These are phyloP conservation scores for Durotheca rogersii DNA, from an alignment of 495 filamentous ascomycete species.

Conservation along the genomic window DNA sequence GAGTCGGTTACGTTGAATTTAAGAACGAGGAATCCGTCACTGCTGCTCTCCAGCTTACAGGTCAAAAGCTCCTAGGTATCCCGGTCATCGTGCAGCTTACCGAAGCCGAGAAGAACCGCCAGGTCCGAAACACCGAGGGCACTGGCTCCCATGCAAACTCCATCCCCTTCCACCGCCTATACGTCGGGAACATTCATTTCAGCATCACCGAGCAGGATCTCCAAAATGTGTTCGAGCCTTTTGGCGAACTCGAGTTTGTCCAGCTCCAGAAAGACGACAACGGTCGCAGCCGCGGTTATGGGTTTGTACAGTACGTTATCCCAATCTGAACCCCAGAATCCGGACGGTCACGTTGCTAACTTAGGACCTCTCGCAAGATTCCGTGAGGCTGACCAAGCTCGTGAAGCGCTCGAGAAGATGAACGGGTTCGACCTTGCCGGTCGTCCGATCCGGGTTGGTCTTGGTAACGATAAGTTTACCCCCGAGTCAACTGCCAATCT, in stretches of 20 bases:
- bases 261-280: slow-evolving; percentile 94
- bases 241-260: slow-evolving; percentile 96
- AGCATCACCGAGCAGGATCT: slow-evolving; percentile 96
- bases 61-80: slow-evolving; percentile 97
- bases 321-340: no score
- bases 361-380: slow-evolving; percentile 67
- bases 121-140: slow-evolving; percentile 81
- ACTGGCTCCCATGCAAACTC: slow-evolving; percentile 62
- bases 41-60: slow-evolving; percentile 95
- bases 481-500: slow-evolving; percentile 92
- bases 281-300: slow-evolving; percentile 90
- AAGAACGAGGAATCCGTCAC: slow-evolving; percentile 92
- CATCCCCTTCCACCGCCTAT: slow-evolving; percentile 96
- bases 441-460: slow-evolving; percentile 95
- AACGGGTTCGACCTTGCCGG: slow-evolving; percentile 98
- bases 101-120: slow-evolving; percentile 98
- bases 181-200: slow-evolving; percentile 99
- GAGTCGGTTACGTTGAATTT: slow-evolving; percentile 99
- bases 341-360: slow-evolving; percentile 25
- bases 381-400: slow-evolving; percentile 84
- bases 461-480: slow-evolving; percentile 99
- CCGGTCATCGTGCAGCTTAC: slow-evolving; percentile 98
- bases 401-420: slow-evolving; percentile 96
- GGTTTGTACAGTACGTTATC: slow-evolving; percentile 91
- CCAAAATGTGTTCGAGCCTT: slow-evolving; percentile 96